phyloP scores from a whole-genome alignment of 306 rosid genomes.

The Citrullus mucosospermus region DNA sequence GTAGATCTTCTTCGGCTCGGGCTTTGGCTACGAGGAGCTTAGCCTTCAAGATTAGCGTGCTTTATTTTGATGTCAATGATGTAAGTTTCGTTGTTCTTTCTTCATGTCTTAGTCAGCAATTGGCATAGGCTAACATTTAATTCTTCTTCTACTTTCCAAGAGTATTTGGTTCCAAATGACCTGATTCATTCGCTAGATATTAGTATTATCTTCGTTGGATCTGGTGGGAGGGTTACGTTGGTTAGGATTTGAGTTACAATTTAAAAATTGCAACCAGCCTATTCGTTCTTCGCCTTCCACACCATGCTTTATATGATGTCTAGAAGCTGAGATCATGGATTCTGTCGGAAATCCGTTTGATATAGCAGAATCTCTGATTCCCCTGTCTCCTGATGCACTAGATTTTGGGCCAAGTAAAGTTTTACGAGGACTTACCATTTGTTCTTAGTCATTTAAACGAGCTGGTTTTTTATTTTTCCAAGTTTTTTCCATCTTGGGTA shows the following conservation, averaged over 20 bases:
- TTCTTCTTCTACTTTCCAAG: background rate
- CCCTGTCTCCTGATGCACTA: background rate
- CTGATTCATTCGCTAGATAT: background rate
- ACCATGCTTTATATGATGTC: background rate
- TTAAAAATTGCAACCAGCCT: background rate
- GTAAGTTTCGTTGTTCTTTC: conserved; percentile 19
- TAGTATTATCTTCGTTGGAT: background rate
- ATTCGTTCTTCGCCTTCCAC: background rate
- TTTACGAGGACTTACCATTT: background rate
- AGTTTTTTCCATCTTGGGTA: background rate
- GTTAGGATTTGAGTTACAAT: background rate
- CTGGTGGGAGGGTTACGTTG: background rate
- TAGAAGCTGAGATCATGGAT: background rate
- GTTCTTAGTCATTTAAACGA: background rate
- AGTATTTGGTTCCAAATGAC: background rate
- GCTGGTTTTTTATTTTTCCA: background rate
- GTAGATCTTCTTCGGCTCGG: conserved; percentile 90
- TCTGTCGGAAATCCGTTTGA: background rate
- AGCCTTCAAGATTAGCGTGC: conserved; percentile 93
- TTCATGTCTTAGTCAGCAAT: background rate
- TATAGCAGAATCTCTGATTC: background rate
- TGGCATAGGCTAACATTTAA: background rate
- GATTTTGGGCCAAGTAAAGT: background rate
- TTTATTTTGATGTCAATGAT: conserved; percentile 67
- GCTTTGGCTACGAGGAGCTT: conserved; percentile 85